Evolutionary conservation across 2,329 filamentous ascomycete species (phyloP).

Genomic region (Domatiomyces globalis): DNA sequence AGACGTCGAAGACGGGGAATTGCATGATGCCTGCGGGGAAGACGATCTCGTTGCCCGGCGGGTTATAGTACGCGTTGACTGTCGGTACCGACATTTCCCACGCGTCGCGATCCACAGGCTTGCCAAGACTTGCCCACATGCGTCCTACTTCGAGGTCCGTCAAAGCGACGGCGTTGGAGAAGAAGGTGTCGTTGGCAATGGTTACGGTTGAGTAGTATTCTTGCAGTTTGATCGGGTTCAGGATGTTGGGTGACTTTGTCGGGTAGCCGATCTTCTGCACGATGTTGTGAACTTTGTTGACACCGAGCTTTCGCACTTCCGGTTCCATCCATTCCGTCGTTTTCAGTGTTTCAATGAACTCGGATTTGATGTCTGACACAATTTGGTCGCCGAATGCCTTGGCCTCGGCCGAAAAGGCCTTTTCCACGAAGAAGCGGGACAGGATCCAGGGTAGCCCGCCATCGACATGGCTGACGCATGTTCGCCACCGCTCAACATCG

Average conservation of each 20-base stretch:
- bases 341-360: constrained; percentile 48
- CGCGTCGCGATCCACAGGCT: constrained; percentile 45
- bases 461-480: constrained; percentile 46
- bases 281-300: constrained; percentile 53
- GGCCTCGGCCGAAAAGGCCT: constrained; percentile 48
- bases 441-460: constrained; percentile 51
- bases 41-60: constrained; percentile 51
- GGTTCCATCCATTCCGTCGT: constrained; percentile 51
- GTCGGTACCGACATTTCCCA: constrained; percentile 49
- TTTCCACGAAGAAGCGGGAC: constrained; percentile 56
- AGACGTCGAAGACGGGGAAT: constrained; percentile 49
- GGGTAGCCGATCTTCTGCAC: constrained; percentile 56
- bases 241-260: constrained; percentile 43
- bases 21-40: constrained; percentile 60
- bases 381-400: constrained; percentile 55
- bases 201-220: constrained; percentile 43
- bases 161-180: constrained; percentile 42
- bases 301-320: constrained; percentile 44
- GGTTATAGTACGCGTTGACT: constrained; percentile 52
- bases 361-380: constrained; percentile 54
- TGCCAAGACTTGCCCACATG: constrained; percentile 45
- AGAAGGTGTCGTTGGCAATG: constrained; percentile 39
- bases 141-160: constrained; percentile 34
- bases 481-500: constrained; percentile 51
- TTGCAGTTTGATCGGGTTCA: constrained; percentile 41